These are phyloP conservation scores for Wallacemonas sp. DNA, from an alignment of 208 protist species.

Conservation along the genomic window DNA sequence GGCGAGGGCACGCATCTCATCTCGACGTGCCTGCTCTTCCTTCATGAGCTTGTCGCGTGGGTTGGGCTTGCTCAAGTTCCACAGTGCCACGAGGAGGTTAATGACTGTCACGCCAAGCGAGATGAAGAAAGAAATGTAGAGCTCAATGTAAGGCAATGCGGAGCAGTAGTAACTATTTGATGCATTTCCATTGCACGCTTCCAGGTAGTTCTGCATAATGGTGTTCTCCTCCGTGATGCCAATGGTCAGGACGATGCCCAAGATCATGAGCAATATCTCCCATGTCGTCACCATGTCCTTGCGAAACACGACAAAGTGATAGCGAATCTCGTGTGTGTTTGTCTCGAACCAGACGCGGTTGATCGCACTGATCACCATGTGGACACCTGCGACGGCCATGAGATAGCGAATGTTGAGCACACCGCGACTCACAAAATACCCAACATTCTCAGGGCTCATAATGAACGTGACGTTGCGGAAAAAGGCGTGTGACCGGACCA, in stretches of 20 bases:
- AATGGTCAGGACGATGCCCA: conserved; percentile 51
- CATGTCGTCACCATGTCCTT: conserved; percentile 81
- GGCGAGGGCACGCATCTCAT: conserved; percentile 18
- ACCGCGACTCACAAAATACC: conserved; percentile 67
- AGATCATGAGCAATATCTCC: conserved; percentile 65
- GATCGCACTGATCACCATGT: conserved; percentile 43
- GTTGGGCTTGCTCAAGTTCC: conserved; percentile 55
- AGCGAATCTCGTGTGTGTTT: conserved; percentile 72
- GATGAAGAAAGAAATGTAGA: conserved; percentile 67
- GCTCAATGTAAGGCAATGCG: conserved; percentile 55
- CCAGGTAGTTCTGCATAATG: conserved; percentile 64
- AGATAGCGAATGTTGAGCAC: conserved; percentile 73
- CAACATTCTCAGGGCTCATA: conserved; percentile 54
- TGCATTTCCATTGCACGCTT: conserved; percentile 26
- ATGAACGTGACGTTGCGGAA: conserved; percentile 57
- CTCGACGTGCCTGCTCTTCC: conserved; percentile 30
- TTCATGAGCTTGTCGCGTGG: conserved; percentile 52
- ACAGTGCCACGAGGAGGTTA: conserved; percentile 50
- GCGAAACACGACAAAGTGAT: conserved; percentile 82
- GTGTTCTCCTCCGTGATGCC: conserved; percentile 45
- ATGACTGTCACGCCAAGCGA: conserved; percentile 40
- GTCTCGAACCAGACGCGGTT: conserved; percentile 74
- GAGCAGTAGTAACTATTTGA: conserved; percentile 33
- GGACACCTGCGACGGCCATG: conserved; percentile 47
- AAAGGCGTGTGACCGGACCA: conserved; percentile 36